Conservation (phyloP, 345 rosid genomes). For the Raphanus sativus region DNA sequence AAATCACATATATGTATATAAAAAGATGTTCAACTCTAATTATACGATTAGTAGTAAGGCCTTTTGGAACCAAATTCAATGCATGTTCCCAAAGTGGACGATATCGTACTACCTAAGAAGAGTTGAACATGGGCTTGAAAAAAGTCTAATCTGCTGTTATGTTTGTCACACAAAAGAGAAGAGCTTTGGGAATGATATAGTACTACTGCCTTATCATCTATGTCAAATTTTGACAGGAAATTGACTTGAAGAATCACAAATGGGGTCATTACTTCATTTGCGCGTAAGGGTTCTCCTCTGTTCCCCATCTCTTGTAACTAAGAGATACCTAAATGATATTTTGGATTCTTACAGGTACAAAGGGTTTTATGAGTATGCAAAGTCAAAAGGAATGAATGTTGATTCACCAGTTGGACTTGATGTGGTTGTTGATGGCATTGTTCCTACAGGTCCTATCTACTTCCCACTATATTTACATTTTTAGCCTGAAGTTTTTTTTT, state of each 20-base stretch:
- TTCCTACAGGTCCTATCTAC: constrained; percentile 78
- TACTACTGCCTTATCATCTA: not conserved
- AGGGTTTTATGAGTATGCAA: constrained; percentile 74
- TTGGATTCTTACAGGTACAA: constrained; percentile 60
- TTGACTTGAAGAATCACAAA: constrained; percentile 84
- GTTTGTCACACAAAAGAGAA: not conserved
- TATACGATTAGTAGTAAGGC: not conserved
- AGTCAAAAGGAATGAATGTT: constrained; percentile 66
- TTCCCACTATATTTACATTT: not conserved
- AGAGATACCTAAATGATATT: not conserved
- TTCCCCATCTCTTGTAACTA: not conserved
- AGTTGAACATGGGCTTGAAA: too few relatives aligned
- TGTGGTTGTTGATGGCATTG: constrained; percentile 83
- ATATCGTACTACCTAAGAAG: not conserved
- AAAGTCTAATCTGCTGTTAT: not conserved
- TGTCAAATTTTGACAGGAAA: constrained; percentile 51
- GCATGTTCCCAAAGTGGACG: not conserved
- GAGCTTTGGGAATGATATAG: not conserved
- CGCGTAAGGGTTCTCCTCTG: constrained; percentile 51
- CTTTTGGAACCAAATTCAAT: too few relatives aligned
- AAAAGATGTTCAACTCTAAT: too few relatives aligned
- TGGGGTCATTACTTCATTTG: constrained; percentile 98
- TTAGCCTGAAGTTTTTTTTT: not conserved
- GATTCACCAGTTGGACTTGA: constrained; percentile 82
- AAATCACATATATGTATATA: not conserved